Evolutionary conservation across 371 early-diverging fungal genomes (phyloP).

Genomic region (Mortierella polycephala): DNA sequence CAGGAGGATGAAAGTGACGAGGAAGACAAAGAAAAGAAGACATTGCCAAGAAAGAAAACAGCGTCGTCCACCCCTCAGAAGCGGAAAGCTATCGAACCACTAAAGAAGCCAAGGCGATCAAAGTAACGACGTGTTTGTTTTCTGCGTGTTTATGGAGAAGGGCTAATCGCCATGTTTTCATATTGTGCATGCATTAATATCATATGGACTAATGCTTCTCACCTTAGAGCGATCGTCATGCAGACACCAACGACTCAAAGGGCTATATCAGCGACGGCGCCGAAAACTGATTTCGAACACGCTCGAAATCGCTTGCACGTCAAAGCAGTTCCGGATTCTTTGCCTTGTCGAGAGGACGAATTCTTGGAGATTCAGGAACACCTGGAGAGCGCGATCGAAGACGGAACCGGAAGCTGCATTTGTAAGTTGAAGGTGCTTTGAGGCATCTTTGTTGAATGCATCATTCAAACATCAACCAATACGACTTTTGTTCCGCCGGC

Average conservation of each 20-base stretch:
- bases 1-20: constrained; percentile 2
- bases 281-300: constrained; percentile 61
- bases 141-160: background rate
- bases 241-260: constrained; percentile 42
- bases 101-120: background rate
- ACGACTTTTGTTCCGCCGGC: background rate
- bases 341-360: constrained; percentile 94
- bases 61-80: background rate
- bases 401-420: constrained; percentile 84
- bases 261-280: constrained; percentile 18
- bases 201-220: background rate
- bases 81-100: background rate
- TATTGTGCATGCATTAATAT: background rate
- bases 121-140: constrained; percentile 1
- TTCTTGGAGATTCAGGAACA: constrained; percentile 80
- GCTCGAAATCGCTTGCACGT: constrained; percentile 89
- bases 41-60: background rate
- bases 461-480: background rate
- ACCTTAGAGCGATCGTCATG: constrained; percentile 9
- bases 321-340: constrained; percentile 85
- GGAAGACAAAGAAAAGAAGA: background rate
- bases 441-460: too few species aligned
- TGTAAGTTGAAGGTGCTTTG: constrained; percentile 60
- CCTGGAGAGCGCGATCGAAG: constrained; percentile 78
- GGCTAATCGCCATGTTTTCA: background rate